Evolutionary conservation across 139 green algal genomes (phyloP).

Genomic region (Astrephomene gubernaculifera): DNA sequence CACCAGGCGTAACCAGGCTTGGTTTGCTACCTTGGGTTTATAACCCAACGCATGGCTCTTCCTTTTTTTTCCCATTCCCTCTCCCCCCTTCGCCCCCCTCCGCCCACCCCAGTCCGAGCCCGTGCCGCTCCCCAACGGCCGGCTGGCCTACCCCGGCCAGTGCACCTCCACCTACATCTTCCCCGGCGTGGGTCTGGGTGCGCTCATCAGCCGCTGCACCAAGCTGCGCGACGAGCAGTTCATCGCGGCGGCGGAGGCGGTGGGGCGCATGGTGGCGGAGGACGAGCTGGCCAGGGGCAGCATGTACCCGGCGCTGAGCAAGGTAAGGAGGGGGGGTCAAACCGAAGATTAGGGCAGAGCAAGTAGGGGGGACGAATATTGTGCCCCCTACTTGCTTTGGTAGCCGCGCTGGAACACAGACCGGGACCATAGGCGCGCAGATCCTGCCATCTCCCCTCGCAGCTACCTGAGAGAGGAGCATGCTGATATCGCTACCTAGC

Average conservation of each 20-base stretch:
- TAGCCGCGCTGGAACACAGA: too few species aligned
- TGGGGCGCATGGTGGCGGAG: slow-evolving; percentile 77
- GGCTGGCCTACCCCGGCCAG: slow-evolving; percentile 51
- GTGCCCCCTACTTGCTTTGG: too few species aligned
- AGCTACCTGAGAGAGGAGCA: too few species aligned
- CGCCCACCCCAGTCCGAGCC: background rate
- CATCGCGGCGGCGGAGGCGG: slow-evolving; percentile 80
- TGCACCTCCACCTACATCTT: slow-evolving; percentile 74
- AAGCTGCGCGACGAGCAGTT: slow-evolving; percentile 89
- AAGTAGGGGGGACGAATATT: too few species aligned
- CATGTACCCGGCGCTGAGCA: slow-evolving; percentile 74
- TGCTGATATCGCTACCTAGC: too few species aligned
- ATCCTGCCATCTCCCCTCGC: too few species aligned
- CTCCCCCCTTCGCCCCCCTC: background rate
- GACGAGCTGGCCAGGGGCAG: slow-evolving; percentile 69
- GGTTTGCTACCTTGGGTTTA: too few species aligned
- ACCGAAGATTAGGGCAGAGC: too few species aligned
- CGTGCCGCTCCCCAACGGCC: slow-evolving; percentile 45
- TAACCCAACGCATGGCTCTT: too few species aligned
- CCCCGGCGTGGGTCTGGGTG: slow-evolving; percentile 65
- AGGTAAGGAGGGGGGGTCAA: slow-evolving; percentile 65
- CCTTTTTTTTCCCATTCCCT: too few species aligned
- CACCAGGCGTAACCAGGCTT: background rate
- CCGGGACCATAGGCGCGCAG: too few species aligned
- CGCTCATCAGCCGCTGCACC: slow-evolving; percentile 63